Conservation (phyloP, 306 rosid species). For the Cucumis cinereus region DNA sequence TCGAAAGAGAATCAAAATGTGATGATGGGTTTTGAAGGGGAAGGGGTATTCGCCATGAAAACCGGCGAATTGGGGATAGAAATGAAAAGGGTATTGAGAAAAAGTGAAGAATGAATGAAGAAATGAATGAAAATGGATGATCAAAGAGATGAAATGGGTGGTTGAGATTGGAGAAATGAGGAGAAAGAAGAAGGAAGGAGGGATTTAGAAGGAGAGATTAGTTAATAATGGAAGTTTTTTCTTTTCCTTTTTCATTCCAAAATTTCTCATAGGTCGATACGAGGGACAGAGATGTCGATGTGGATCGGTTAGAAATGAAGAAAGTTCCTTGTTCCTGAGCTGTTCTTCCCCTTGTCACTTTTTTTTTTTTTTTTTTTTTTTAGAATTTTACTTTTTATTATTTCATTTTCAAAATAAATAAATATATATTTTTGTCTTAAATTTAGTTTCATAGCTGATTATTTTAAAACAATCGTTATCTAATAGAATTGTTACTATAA, state of each 20-base stretch:
- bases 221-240: conserved; percentile 3
- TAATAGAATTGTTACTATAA: too few species aligned
- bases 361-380: neutral
- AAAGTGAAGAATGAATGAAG: neutral
- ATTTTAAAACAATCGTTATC: too few species aligned
- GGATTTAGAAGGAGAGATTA: neutral
- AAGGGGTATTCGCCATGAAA: neutral
- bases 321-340: neutral
- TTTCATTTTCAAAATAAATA: too few species aligned
- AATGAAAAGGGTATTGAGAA: neutral
- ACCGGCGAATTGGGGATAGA: neutral
- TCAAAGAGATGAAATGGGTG: neutral
- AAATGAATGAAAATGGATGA: neutral
- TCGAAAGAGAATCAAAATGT: neutral
- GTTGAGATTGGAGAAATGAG: neutral
- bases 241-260: neutral
- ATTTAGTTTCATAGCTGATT: too few species aligned
- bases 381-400: neutral
- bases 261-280: neutral
- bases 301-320: neutral
- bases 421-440: too few species aligned
- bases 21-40: neutral
- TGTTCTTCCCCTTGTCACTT: neutral
- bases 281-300: neutral
- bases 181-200: neutral